These are phyloP conservation scores for Thraustochytrium sp. DNA, from an alignment of 352 stramenopile genomes.

Conservation along the genomic window DNA sequence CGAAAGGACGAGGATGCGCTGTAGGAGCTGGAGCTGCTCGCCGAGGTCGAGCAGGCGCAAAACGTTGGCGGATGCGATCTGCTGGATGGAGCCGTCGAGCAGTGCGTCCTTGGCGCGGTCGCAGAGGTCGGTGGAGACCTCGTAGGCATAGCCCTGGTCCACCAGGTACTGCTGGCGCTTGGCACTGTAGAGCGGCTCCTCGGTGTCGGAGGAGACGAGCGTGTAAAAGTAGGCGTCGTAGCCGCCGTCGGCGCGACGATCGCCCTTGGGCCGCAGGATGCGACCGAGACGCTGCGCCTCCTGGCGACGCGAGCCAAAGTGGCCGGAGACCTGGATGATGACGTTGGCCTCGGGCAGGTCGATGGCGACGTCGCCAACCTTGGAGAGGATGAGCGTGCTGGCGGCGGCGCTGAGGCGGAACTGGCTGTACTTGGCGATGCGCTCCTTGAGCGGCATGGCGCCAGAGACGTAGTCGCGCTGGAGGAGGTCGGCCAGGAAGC, in stretches of 20 bases:
- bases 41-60: neutral
- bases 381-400: slow-evolving; percentile 74
- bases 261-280: slow-evolving; percentile 93
- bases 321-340: slow-evolving; percentile 96
- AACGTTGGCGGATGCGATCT: neutral
- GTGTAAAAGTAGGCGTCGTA: slow-evolving; percentile 98
- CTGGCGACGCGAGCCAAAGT: slow-evolving; percentile 96
- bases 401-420: neutral
- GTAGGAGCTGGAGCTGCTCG: neutral
- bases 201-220: slow-evolving; percentile 95
- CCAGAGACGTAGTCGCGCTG: slow-evolving; percentile 1
- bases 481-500: slow-evolving; percentile 70
- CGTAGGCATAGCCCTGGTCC: slow-evolving; percentile 99
- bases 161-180: slow-evolving; percentile 99
- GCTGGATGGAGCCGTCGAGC: neutral
- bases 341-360: slow-evolving; percentile 99
- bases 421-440: slow-evolving; percentile 35
- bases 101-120: neutral
- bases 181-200: slow-evolving; percentile 98
- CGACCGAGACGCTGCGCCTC: slow-evolving; percentile 96
- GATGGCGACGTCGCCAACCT: slow-evolving; percentile 98
- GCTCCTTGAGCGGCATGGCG: slow-evolving; percentile 7
- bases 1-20: neutral
- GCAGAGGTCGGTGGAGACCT: slow-evolving; percentile 64
- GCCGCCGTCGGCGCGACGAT: slow-evolving; percentile 43